Evolutionary conservation across 192 early-diverging fungal genomes (phyloP), one percentile per base, ranked within the genome.

Genomic region (Coemansia biformis): DNA sequence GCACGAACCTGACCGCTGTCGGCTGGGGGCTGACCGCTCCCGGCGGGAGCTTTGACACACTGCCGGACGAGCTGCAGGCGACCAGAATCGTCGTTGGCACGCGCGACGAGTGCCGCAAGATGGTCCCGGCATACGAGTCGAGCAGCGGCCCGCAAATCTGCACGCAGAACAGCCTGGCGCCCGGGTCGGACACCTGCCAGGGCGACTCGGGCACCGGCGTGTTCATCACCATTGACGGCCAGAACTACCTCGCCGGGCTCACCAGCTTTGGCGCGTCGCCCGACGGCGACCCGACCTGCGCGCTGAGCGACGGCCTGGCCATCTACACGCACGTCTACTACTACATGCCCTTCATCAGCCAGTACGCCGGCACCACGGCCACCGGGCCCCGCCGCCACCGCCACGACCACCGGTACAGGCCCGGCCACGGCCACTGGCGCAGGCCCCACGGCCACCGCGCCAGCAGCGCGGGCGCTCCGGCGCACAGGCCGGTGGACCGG

Each of bases 61-160:
- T 63, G 32, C 57, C 68, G 10, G 46, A 56, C 26, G 10, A 26
- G 14, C 41, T 72, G 48, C 54, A 59, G 21, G 38, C 63, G 15
- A 57, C 61, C 0, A 40, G 42, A 12, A 63, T 72, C 13, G 36
- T 54, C 4, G 45, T 72, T 15, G 68, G 68, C 13, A 18, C 45
- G 12, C 24, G 15, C 9, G 38, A 30, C 14, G 47, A 54, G 2
- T 72, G 68, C 45, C 54, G 54, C 28, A 31, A 60, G 32, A 58
- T 64, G 26, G 41, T 56, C 4, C 52, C 56, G 2, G 38, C 44
- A 5, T 72, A 59, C 33, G 35, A 51, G 48, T 59, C 61, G 10
- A 72, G 68, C 46, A 30, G 64, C 12, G 68, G 68, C 4, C 68
- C 68, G 31, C 68, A 64, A 48, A 59, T 72, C 12, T 72, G 68